Evolutionary conservation across 352 stramenopile genomes (phyloP), one percentile per base, ranked within the genome.

Genomic region (Elongisporangium prolatum): DNA sequence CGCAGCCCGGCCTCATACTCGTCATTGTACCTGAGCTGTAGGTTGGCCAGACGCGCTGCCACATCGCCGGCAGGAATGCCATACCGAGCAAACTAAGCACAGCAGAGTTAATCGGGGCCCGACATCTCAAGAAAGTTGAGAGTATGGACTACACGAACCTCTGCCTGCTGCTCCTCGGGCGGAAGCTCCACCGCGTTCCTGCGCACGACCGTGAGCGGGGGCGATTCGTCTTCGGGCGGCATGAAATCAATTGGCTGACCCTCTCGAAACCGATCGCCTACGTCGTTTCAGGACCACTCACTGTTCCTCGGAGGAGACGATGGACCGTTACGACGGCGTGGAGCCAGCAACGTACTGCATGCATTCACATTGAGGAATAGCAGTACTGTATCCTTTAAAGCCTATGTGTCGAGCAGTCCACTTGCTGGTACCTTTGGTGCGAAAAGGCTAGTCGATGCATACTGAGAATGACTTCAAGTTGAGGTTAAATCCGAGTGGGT

Each of bases 1-100:
- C 50, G 50, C 20, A 63, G 53, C 0, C 50, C 66, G 11, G 61
- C 52, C 4, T 84, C 72, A 47, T 78, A 89, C 58, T 91, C 81
- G 28, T 88, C 73, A 48, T 88, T 74, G 60, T 88, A 91, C 52
- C 63, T 74, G 17, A 71, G 67, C 57, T 91, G 81, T 20, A 91
- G 66, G 14, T 72, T 61, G 28, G 59, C 34, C 48, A 87, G 63
- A 13, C 78, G 80, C 24, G 66, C 60, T 13, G 63, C 63, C 13
- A 69, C 28, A 53, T 91, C 81, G n/a, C 68, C 75, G 2, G 54
- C 44, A 2, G 68, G 67, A 50, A 91, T 85, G 9, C 64, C 64
- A 25, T 91, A 89, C 20, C 73, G 70, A 38, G 58, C 48, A 52
- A 80, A 86, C 80, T 90, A 16, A 24, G 24, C n/a, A 28, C 10